These are phyloP conservation scores for Peronospora farinosa DNA, from an alignment of 352 stramenopile species.

Conservation along the genomic window DNA sequence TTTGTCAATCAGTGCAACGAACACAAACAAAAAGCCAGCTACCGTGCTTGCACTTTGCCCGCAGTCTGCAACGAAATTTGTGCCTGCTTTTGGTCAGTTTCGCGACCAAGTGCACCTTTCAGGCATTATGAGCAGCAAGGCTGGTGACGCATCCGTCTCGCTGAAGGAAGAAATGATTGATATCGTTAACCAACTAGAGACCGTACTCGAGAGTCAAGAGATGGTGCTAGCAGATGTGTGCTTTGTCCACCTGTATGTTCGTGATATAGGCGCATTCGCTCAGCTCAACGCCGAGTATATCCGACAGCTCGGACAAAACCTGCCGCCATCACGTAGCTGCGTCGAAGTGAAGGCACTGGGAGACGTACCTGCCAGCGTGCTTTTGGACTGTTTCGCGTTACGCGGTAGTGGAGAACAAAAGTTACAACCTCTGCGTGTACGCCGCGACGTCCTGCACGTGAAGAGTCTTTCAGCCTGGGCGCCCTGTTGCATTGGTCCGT, in stretches of 20 bases:
- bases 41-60: slow-evolving; percentile 20
- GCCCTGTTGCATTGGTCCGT: slow-evolving; percentile 97
- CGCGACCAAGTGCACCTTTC: slow-evolving; percentile 63
- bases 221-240: slow-evolving; percentile 86
- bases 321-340: slow-evolving; percentile 84
- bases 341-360: slow-evolving; percentile 71
- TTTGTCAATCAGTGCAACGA: neutral
- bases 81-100: slow-evolving; percentile 37
- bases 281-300: slow-evolving; percentile 93
- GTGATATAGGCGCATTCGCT: slow-evolving; percentile 91
- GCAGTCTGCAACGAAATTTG: slow-evolving; percentile 11
- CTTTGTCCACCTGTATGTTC: slow-evolving; percentile 96
- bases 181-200: slow-evolving; percentile 41
- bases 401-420: slow-evolving; percentile 61
- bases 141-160: slow-evolving; percentile 22
- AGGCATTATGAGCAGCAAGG: slow-evolving; percentile 47
- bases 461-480: slow-evolving; percentile 96
- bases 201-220: slow-evolving; percentile 31
- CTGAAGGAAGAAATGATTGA: slow-evolving; percentile 63
- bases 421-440: slow-evolving; percentile 44
- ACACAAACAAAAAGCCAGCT: slow-evolving; percentile 13
- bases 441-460: slow-evolving; percentile 91
- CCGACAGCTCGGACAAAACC: slow-evolving; percentile 78
- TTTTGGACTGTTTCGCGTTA: slow-evolving; percentile 90
- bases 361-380: slow-evolving; percentile 45